Evolutionary conservation across 306 rosid species (phyloP).

Genomic region (Lablab purpureus): DNA sequence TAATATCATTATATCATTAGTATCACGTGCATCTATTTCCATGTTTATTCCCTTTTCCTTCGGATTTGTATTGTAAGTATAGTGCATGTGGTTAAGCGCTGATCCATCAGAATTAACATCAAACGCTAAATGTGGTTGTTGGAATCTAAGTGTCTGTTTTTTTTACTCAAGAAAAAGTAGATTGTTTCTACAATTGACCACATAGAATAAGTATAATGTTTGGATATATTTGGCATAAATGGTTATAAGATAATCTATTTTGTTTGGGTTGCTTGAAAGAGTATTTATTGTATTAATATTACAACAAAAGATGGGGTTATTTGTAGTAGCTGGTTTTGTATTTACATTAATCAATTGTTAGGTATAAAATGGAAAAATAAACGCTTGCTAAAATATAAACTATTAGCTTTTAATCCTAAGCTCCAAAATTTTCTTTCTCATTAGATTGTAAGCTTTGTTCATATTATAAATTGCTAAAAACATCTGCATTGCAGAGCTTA

Average conservation of each 20-base stretch:
- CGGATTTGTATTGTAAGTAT: not conserved
- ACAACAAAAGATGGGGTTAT: not conserved
- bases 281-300: not conserved
- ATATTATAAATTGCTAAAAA: not conserved
- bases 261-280: not conserved
- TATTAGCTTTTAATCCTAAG: not conserved
- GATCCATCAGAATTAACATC: slow-evolving; percentile 9
- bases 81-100: not conserved
- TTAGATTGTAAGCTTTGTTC: not conserved
- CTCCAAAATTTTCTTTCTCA: not conserved
- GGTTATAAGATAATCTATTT: not conserved
- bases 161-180: not conserved
- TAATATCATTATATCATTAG: slow-evolving; percentile 23
- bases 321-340: not conserved
- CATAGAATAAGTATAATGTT: not conserved
- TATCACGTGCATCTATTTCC: not conserved
- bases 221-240: not conserved
- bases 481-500: too few species aligned
- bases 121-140: not conserved
- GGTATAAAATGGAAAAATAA: not conserved
- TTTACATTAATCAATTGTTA: not conserved
- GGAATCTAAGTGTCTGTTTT: slow-evolving; percentile 9
- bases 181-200: not conserved
- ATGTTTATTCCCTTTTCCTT: not conserved
- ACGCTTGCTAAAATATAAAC: not conserved